Percentiles rank a stretch among this genome's conserved stretches.
Evolutionary conservation across 306 rosid genomes (phyloP).

Genomic region (Abrus precatorius): DNA sequence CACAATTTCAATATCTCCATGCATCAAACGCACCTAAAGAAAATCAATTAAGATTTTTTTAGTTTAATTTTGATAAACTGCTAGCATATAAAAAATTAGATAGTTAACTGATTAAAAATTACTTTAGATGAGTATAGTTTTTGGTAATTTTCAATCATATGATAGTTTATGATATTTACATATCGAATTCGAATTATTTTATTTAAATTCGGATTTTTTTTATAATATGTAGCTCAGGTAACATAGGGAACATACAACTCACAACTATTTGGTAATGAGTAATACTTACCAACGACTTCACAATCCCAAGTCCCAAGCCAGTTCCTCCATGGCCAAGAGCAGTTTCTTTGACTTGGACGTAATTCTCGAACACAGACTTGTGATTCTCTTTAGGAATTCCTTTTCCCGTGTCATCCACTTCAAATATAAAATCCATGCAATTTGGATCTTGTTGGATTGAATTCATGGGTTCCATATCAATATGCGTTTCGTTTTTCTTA

Average conservation of each 20-base stretch:
- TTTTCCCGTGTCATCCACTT: conserved; percentile 88
- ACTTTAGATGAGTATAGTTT: too few relatives aligned
- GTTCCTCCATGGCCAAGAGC: conserved; percentile 72
- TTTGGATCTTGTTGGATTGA: conserved; percentile 45
- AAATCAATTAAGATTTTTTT: not conserved
- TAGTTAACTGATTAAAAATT: too few relatives aligned
- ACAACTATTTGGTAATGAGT: not conserved
- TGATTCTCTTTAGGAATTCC: conserved; percentile 88
- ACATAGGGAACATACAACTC: not conserved
- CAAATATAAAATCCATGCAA: conserved; percentile 70
- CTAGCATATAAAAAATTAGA: too few relatives aligned
- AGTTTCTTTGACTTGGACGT: conserved; percentile 78
- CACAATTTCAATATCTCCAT: conserved; percentile 74
- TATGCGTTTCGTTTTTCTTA: conserved; percentile 44
- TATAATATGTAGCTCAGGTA: too few relatives aligned
- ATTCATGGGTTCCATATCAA: conserved; percentile 50
- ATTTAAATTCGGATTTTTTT: too few relatives aligned
- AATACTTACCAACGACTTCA: conserved; percentile 74
- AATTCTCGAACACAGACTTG: conserved; percentile 73
- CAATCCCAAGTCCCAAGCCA: conserved; percentile 96
- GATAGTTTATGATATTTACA: too few relatives aligned
- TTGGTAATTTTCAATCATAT: too few relatives aligned
- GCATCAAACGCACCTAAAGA: conserved; percentile 81
- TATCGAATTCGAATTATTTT: too few relatives aligned
- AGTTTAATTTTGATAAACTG: not conserved